Percentiles rank a stretch among this genome's conserved stretches.
Conservation (phyloP, 139 green algal species). For the Coccomyxa sp. region DNA sequence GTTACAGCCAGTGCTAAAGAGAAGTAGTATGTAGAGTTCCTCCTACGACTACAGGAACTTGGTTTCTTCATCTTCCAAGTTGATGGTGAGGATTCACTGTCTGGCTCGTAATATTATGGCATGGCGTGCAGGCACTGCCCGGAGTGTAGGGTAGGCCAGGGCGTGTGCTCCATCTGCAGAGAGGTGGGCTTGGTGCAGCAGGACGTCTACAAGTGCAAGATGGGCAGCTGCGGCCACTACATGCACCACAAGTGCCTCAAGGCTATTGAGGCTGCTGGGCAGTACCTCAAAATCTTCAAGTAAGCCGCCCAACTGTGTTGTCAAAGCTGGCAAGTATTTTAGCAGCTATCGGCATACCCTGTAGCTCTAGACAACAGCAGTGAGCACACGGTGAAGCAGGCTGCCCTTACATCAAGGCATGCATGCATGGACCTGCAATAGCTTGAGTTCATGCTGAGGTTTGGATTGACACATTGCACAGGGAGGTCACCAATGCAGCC, state of each 20-base stretch:
- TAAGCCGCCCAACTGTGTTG: neutral
- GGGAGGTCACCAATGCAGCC: neutral
- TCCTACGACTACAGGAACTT: too few relatives aligned
- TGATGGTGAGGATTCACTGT: too few relatives aligned
- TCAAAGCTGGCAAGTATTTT: neutral
- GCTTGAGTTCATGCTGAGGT: too few relatives aligned
- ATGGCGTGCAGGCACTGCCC: constrained; percentile 3
- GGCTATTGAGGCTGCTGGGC: neutral
- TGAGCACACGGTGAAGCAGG: too few relatives aligned
- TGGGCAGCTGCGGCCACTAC: constrained; percentile 4
- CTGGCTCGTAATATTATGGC: too few relatives aligned
- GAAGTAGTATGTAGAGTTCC: too few relatives aligned
- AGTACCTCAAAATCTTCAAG: neutral
- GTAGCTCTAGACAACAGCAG: too few relatives aligned
- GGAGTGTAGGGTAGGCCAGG: neutral
- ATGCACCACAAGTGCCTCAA: neutral
- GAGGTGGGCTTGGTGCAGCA: neutral
- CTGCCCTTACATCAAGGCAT: too few relatives aligned
- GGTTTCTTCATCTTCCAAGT: too few relatives aligned
- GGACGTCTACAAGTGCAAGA: neutral
- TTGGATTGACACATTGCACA: neutral
- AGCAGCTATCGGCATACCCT: too few relatives aligned
- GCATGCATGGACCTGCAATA: too few relatives aligned
- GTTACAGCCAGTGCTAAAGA: neutral
- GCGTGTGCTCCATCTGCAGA: neutral